These are phyloP conservation scores for Plectosphaerella plurivora DNA, from an alignment of 2,329 filamentous ascomycete genomes.

Conservation along the genomic window DNA sequence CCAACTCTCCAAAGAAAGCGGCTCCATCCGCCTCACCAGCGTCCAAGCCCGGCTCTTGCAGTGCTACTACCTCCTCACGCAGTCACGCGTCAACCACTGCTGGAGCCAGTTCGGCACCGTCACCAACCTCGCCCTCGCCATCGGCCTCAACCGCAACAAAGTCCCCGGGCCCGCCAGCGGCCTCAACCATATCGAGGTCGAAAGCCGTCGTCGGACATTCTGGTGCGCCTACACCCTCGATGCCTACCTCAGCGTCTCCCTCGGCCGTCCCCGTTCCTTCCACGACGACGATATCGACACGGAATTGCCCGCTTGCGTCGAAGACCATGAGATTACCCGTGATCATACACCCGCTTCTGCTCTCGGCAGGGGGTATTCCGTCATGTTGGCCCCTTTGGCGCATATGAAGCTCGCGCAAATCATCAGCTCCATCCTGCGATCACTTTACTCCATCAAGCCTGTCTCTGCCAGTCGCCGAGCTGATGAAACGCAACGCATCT, in stretches of 20 bases:
- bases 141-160: slow-evolving; percentile 33
- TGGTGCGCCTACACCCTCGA: slow-evolving; percentile 63
- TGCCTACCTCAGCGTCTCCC: slow-evolving; percentile 58
- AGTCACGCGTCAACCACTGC: slow-evolving; percentile 41
- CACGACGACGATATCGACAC: slow-evolving; percentile 64
- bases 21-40: slow-evolving; percentile 30
- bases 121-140: slow-evolving; percentile 29
- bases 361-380: slow-evolving; percentile 13
- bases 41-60: slow-evolving; percentile 36
- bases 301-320: slow-evolving; percentile 48
- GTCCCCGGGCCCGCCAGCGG: slow-evolving; percentile 13
- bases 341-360: slow-evolving; percentile 14
- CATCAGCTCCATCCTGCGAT: slow-evolving; percentile 26
- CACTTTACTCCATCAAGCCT: slow-evolving; percentile 29
- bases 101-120: slow-evolving; percentile 41
- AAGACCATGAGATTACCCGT: slow-evolving; percentile 33
- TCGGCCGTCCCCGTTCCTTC: slow-evolving; percentile 56
- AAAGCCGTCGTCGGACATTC: slow-evolving; percentile 44
- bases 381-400: slow-evolving; percentile 29
- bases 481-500: neutral
- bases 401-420: slow-evolving; percentile 30
- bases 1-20: slow-evolving; percentile 31
- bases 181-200: slow-evolving; percentile 26
- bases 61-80: slow-evolving; percentile 37
- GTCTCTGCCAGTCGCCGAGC: slow-evolving; percentile 14